phyloP scores from a whole-genome alignment of 495 filamentous ascomycete species.

The Apodospora peruviana region DNA sequence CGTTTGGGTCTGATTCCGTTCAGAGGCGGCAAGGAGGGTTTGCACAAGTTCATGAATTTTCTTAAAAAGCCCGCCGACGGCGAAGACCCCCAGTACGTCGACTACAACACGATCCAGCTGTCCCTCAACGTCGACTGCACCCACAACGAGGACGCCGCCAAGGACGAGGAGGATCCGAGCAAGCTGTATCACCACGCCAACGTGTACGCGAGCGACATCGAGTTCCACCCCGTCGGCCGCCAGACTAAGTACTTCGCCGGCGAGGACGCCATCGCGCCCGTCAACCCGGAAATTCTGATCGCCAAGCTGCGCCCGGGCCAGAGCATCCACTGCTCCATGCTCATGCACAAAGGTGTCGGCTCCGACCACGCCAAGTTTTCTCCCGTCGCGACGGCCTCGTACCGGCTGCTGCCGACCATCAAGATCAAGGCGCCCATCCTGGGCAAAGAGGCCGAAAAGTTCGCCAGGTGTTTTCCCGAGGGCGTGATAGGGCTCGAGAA shows the following conservation, averaged over 20 bases:
- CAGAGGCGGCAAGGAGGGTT: slow-evolving; percentile 64
- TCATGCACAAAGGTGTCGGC: slow-evolving; percentile 89
- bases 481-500: slow-evolving; percentile 80
- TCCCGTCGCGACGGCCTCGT: slow-evolving; percentile 89
- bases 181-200: slow-evolving; percentile 79
- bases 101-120: slow-evolving; percentile 76
- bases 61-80: slow-evolving; percentile 47
- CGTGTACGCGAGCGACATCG: slow-evolving; percentile 80
- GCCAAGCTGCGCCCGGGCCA: slow-evolving; percentile 93
- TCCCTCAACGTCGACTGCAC: slow-evolving; percentile 70
- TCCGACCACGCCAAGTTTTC: slow-evolving; percentile 97
- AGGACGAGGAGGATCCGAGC: slow-evolving; percentile 68
- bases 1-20: slow-evolving; percentile 89
- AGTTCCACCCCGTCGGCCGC: slow-evolving; percentile 65
- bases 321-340: slow-evolving; percentile 73
- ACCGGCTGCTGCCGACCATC: slow-evolving; percentile 85
- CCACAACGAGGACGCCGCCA: slow-evolving; percentile 62
- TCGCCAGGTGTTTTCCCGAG: slow-evolving; percentile 79
- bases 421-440: slow-evolving; percentile 74
- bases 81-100: slow-evolving; percentile 44
- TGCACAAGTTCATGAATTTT: slow-evolving; percentile 72
- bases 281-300: slow-evolving; percentile 89
- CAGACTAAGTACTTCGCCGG: slow-evolving; percentile 65
- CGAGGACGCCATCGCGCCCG: slow-evolving; percentile 60
- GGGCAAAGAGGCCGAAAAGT: slow-evolving; percentile 81